Conservation (phyloP, 1,139 yeast species). For the Nakaseomyces bracarensis region DNA sequence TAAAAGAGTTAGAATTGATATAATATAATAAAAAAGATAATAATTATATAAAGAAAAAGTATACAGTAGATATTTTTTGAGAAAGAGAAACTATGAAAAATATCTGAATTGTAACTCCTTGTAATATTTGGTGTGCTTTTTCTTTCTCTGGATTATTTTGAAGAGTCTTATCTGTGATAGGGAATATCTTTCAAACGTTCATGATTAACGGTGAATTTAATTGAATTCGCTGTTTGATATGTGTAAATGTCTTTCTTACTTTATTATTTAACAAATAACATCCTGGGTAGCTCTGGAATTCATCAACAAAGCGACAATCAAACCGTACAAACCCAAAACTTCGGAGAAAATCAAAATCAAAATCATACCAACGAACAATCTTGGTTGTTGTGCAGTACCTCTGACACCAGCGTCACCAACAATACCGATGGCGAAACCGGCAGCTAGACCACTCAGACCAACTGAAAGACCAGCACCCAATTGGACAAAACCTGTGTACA, state of each 20-base stretch:
- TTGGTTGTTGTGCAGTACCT: constrained; percentile 92
- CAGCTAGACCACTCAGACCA: constrained; percentile 94
- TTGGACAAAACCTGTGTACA: constrained; percentile 77
- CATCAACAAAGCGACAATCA: constrained; percentile 92
- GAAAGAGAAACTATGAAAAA: background rate
- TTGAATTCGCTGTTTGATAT: too few species aligned
- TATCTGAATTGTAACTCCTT: background rate
- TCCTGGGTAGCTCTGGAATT: constrained; percentile 96
- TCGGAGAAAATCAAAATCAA: constrained; percentile 96
- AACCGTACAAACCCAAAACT: constrained; percentile 94
- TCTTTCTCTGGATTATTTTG: background rate
- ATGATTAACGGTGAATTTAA: too few species aligned
- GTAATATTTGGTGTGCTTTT: background rate
- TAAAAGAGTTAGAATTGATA: background rate
- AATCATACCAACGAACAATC: constrained; percentile 95
- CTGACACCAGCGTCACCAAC: constrained; percentile 99
- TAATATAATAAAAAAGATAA: background rate
- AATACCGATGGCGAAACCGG: constrained; percentile 97
- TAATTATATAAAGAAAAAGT: background rate
- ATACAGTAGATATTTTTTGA: background rate
- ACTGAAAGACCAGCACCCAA: constrained; percentile 97
- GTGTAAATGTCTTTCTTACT: too few species aligned
- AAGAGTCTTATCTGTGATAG: background rate
- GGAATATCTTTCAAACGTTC: constrained; percentile 3
- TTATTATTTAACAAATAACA: constrained; percentile 54